A percentile compares a stretch with the other conserved stretches of the same genome.
phyloP scores from a whole-genome alignment of 257 asterid genomes.

The Salvia hispanica region DNA sequence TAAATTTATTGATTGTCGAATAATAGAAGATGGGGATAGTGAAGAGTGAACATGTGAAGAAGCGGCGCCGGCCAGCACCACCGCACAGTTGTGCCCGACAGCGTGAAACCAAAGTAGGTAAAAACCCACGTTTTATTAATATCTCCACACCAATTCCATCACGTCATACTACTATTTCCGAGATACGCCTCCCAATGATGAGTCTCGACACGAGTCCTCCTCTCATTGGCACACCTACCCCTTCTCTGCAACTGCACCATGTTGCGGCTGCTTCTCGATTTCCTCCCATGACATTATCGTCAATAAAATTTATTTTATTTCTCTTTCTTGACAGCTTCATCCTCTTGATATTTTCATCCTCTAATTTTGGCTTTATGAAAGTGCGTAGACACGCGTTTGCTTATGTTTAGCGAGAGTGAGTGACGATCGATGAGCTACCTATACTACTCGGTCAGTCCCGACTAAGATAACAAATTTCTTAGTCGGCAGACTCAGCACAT shows the following conservation, averaged over 20 bases:
- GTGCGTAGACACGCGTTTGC: neutral
- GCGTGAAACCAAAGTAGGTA: constrained; percentile 25
- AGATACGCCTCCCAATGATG: constrained; percentile 34
- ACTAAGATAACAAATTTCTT: too few relatives aligned
- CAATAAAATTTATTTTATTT: neutral
- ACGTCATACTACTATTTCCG: constrained; percentile 16
- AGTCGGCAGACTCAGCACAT: too few relatives aligned
- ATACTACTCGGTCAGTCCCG: too few relatives aligned
- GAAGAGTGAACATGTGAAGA: constrained; percentile 24
- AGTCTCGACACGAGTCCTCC: constrained; percentile 27
- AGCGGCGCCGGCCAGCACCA: constrained; percentile 18
- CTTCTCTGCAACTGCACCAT: constrained; percentile 1
- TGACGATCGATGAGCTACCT: too few relatives aligned
- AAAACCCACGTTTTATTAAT: constrained; percentile 1
- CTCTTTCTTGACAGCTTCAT: constrained; percentile 7
- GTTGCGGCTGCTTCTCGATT: neutral
- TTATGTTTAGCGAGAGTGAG: too few relatives aligned
- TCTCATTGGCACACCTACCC: constrained; percentile 34
- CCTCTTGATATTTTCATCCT: constrained; percentile 26
- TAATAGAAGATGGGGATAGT: too few relatives aligned
- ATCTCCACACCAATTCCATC: constrained; percentile 9
- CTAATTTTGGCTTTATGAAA: constrained; percentile 9
- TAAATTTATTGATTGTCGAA: too few relatives aligned
- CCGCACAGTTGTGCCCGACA: constrained; percentile 31
- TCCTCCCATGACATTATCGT: neutral